Evolutionary conservation across 129 eudicot genomes (phyloP).

Genomic region (Tagetes erecta): DNA sequence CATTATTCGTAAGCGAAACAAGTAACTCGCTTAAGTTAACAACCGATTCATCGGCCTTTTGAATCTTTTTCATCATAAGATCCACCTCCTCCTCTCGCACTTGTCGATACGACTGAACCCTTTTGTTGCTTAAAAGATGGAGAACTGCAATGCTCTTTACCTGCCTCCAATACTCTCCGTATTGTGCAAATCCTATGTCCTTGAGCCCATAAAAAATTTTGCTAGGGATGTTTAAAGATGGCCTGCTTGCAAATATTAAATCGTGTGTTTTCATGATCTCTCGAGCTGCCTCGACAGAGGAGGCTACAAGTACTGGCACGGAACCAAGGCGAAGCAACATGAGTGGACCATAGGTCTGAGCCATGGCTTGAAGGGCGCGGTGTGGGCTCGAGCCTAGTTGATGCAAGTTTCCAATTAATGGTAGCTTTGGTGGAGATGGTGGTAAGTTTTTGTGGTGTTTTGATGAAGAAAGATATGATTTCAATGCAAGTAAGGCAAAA

Average conservation of each 20-base stretch:
- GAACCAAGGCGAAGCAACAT: neutral
- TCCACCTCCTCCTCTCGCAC: neutral
- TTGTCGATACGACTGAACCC: neutral
- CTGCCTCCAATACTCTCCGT: constrained; percentile 6
- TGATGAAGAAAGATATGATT: neutral
- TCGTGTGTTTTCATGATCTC: constrained; percentile 5
- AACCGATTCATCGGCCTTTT: neutral
- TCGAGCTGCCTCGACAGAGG: neutral
- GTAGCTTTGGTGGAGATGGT: constrained; percentile 13
- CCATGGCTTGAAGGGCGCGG: neutral
- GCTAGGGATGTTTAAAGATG: neutral
- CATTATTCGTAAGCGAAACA: neutral
- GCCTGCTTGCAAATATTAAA: neutral
- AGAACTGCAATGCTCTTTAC: neutral
- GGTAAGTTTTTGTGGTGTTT: neutral
- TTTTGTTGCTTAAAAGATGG: constrained; percentile 2
- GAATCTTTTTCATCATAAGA: neutral
- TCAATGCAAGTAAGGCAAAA: neutral
- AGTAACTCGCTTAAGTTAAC: neutral
- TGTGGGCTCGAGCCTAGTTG: constrained; percentile 12
- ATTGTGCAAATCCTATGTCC: constrained; percentile 1
- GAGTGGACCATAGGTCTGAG: constrained; percentile 4
- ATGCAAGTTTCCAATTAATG: constrained; percentile 3
- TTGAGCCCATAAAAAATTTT: neutral
- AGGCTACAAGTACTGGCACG: constrained; percentile 1